Percentiles rank a stretch among this genome's conserved stretches.
These are phyloP conservation scores for Galeopsis tetrahit DNA, from an alignment of 257 asterid species.

Conservation along the genomic window DNA sequence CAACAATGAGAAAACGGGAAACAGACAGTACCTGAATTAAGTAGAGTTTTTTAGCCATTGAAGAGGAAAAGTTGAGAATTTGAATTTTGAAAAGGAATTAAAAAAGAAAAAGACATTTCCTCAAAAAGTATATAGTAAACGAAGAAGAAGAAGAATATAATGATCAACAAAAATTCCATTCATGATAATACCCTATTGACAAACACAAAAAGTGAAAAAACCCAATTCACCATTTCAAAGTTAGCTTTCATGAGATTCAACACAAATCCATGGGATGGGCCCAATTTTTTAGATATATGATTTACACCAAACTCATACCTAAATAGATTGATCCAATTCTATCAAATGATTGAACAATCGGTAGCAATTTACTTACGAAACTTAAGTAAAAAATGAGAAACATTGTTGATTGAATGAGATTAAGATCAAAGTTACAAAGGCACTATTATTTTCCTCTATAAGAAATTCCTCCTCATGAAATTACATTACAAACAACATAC, in stretches of 20 bases:
- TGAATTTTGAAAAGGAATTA: conserved; percentile 26
- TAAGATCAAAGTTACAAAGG: conserved; percentile 32
- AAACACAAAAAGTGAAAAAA: conserved; percentile 48
- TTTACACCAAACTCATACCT: no score
- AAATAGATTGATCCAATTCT: no score
- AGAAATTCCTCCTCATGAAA: no score
- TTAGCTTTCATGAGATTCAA: conserved; percentile 39
- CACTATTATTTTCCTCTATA: no score
- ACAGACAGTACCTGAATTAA: no score
- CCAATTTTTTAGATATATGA: no score
- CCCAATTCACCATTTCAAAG: conserved; percentile 34
- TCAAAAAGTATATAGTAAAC: conserved; percentile 25
- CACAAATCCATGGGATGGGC: not conserved
- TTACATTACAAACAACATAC: conserved; percentile 26
- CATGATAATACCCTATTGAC: conserved; percentile 44
- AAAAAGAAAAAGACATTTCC: conserved; percentile 15
- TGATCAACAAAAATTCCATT: conserved; percentile 36
- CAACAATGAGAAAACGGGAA: no score
- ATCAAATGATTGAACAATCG: no score
- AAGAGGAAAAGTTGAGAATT: not conserved
- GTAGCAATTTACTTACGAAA: no score
- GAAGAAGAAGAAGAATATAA: conserved; percentile 31
- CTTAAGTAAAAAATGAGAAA: no score
- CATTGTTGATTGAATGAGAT: no score
- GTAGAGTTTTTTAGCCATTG: not conserved